These are phyloP conservation scores for Pseudoscleropodium purum DNA, from an alignment of 225 moss, liverwort and hornwort species.

Conservation along the genomic window DNA sequence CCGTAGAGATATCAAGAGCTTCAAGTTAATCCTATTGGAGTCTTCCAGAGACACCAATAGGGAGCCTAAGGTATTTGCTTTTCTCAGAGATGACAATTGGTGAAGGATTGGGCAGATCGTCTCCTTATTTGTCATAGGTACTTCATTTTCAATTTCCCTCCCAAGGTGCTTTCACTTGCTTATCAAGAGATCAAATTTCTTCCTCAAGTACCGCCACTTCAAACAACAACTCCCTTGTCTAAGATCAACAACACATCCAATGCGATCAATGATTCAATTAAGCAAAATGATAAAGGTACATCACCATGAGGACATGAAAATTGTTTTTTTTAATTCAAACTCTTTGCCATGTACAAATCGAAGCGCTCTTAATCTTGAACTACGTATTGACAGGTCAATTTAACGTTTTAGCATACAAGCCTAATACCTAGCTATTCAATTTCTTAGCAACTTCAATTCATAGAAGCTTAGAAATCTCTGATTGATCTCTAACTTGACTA, in stretches of 20 bases:
- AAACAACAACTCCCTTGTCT: conserved; percentile 45
- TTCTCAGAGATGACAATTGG: conserved; percentile 10
- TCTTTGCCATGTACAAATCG: neutral
- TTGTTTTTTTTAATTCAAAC: neutral
- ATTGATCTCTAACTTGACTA: neutral
- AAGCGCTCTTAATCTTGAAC: neutral
- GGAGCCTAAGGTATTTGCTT: neutral
- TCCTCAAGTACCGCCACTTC: conserved; percentile 61
- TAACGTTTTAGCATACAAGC: neutral
- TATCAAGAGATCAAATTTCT: conserved; percentile 45
- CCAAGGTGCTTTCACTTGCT: conserved; percentile 36
- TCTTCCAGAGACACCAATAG: conserved; percentile 14
- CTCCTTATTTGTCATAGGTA: conserved; percentile 17
- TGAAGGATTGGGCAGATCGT: neutral
- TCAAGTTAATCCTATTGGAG: conserved; percentile 3
- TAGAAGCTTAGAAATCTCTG: neutral
- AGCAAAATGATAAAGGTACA: neutral
- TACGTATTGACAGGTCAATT: neutral
- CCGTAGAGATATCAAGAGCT: conserved; percentile 15
- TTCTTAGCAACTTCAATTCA: neutral
- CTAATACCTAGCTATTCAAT: neutral
- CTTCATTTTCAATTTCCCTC: conserved; percentile 30
- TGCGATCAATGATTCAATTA: neutral
- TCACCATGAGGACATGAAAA: neutral
- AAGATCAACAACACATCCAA: conserved; percentile 6